These are phyloP conservation scores for Galerina sulciceps DNA, from an alignment of 768 basidiomycete species.

Conservation along the genomic window DNA sequence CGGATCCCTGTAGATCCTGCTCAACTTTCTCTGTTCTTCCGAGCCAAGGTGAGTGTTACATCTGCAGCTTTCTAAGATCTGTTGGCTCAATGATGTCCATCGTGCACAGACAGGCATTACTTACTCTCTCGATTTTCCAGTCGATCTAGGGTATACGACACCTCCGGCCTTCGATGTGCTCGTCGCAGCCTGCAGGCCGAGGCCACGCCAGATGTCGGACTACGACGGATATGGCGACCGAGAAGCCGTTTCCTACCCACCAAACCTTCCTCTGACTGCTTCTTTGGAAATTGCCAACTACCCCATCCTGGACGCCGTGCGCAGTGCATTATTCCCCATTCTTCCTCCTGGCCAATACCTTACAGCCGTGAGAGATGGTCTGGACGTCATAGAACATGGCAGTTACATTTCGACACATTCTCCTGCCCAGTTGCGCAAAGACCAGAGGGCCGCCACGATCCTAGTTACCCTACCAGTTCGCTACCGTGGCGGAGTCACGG, in stretches of 20 bases:
- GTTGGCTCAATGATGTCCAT: constrained; percentile 6
- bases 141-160: constrained; percentile 74
- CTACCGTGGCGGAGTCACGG: constrained; percentile 68
- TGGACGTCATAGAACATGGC: constrained; percentile 70
- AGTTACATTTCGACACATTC: constrained; percentile 58
- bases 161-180: constrained; percentile 82
- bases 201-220: constrained; percentile 62
- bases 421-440: constrained; percentile 55
- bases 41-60: constrained; percentile 61
- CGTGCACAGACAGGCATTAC: constrained; percentile 70
- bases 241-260: constrained; percentile 75
- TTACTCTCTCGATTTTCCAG: constrained; percentile 81
- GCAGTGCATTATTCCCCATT: constrained; percentile 71
- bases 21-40: constrained; percentile 74
- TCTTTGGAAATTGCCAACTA: constrained; percentile 83
- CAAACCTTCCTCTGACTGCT: constrained; percentile 71
- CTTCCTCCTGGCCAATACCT: constrained; percentile 73
- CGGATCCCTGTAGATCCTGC: constrained; percentile 73
- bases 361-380: constrained; percentile 65
- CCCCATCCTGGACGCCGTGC: constrained; percentile 79
- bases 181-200: constrained; percentile 72
- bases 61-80: background rate
- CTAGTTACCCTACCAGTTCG: constrained; percentile 76
- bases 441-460: constrained; percentile 75
- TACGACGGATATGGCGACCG: constrained; percentile 56